Evolutionary conservation across 2,329 filamentous ascomycete genomes (phyloP).

Genomic region (Neofusicoccum laricinum): DNA sequence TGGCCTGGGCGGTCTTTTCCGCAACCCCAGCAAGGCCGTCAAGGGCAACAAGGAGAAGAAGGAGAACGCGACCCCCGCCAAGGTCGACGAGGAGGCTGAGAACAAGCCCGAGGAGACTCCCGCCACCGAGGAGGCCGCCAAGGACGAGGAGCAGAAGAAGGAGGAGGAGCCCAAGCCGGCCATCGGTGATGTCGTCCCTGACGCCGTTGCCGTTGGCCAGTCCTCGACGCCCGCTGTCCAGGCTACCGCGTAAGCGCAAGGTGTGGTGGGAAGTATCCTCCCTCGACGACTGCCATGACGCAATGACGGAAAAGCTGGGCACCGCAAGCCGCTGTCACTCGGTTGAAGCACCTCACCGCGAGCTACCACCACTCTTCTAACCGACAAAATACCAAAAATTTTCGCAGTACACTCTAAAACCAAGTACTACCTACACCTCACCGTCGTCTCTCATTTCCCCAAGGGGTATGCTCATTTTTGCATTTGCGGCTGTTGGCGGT

Average conservation of each 20-base stretch:
- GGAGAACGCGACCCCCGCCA: slow-evolving; percentile 26
- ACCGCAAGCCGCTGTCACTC: slow-evolving; percentile 36
- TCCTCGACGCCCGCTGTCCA: slow-evolving; percentile 39
- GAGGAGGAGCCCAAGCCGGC: slow-evolving; percentile 28
- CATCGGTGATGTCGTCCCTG: slow-evolving; percentile 39
- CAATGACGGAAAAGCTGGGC: slow-evolving; percentile 44
- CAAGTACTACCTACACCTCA: slow-evolving; percentile 21
- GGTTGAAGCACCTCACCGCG: slow-evolving; percentile 33
- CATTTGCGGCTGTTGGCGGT: slow-evolving; percentile 33
- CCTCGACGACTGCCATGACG: slow-evolving; percentile 39
- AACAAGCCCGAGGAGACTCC: slow-evolving; percentile 27
- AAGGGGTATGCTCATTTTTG: slow-evolving; percentile 32
- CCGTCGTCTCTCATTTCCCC: slow-evolving; percentile 26
- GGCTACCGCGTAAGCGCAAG: slow-evolving; percentile 44
- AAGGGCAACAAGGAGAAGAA: slow-evolving; percentile 20
- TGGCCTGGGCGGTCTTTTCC: slow-evolving; percentile 33
- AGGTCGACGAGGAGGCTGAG: slow-evolving; percentile 31
- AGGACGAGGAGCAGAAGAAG: slow-evolving; percentile 21
- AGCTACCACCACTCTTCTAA: slow-evolving; percentile 30
- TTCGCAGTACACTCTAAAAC: slow-evolving; percentile 27
- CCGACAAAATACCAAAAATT: slow-evolving; percentile 26
- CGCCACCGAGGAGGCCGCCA: slow-evolving; percentile 25
- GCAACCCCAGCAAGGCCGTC: slow-evolving; percentile 37
- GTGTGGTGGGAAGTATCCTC: slow-evolving; percentile 39
- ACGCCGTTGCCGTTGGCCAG: slow-evolving; percentile 39